Conservation (phyloP, 768 basidiomycete species). For the Rhodotorula graminis region DNA sequence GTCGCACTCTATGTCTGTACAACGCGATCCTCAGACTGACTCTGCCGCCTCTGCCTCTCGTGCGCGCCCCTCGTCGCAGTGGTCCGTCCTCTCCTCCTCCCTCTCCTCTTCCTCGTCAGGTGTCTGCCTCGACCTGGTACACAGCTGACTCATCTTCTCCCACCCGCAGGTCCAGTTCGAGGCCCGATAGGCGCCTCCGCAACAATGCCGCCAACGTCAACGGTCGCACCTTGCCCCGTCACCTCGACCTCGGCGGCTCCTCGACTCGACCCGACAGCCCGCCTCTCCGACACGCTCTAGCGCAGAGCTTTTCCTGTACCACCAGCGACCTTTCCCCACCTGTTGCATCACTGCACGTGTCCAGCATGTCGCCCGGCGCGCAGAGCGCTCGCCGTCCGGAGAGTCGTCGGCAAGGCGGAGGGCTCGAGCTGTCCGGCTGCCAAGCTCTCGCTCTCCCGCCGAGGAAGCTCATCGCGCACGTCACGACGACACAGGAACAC, state of each 20-base stretch:
- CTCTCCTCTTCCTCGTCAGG: no score
- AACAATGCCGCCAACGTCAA: not conserved
- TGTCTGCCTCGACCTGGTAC: not conserved
- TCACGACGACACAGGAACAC: no score
- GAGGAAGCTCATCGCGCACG: no score
- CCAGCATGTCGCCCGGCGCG: no score
- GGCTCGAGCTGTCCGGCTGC: no score
- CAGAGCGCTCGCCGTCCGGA: no score
- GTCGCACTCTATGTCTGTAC: no score
- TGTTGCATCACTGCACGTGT: not conserved
- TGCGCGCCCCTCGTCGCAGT: slow-evolving; percentile 8
- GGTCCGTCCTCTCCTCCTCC: slow-evolving; percentile 6
- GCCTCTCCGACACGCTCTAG: not conserved
- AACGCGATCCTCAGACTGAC: not conserved
- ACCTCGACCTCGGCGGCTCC: not conserved
- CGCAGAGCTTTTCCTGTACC: not conserved
- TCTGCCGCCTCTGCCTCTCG: not conserved
- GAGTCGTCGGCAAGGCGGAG: no score
- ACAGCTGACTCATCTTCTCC: slow-evolving; percentile 1
- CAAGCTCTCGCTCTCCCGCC: no score
- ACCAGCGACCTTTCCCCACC: not conserved
- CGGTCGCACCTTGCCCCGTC: not conserved
- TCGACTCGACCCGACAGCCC: not conserved
- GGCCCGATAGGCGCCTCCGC: slow-evolving; percentile 56
- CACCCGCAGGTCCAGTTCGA: slow-evolving; percentile 52